These are phyloP conservation scores for Globisporangium barbulae DNA, from an alignment of 352 stramenopile genomes.

Conservation along the genomic window DNA sequence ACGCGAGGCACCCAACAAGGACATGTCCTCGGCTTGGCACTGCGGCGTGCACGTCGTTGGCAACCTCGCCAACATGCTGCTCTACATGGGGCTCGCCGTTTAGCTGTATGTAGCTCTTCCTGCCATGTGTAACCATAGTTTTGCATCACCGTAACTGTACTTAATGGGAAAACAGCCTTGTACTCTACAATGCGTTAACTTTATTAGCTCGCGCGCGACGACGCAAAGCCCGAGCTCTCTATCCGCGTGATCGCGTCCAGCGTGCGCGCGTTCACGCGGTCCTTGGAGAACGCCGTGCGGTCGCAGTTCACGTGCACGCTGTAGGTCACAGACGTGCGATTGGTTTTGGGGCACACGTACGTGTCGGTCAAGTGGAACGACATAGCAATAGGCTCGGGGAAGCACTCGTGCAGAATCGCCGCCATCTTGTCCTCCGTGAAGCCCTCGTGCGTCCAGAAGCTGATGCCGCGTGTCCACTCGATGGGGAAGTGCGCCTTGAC, in stretches of 20 bases:
- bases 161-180: not conserved
- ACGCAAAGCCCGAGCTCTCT: conserved; percentile 54
- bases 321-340: conserved; percentile 62
- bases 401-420: conserved; percentile 39
- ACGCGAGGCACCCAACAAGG: conserved; percentile 49
- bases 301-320: conserved; percentile 41
- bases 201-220: conserved; percentile 35
- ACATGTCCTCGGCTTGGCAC: conserved; percentile 77
- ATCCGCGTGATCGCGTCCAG: conserved; percentile 36
- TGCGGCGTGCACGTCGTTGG: conserved; percentile 72
- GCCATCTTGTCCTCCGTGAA: conserved; percentile 52
- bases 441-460: conserved; percentile 70
- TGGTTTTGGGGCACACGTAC: conserved; percentile 51
- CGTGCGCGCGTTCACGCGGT: conserved; percentile 46
- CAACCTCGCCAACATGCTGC: conserved; percentile 73
- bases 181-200: not conserved
- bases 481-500: conserved; percentile 49
- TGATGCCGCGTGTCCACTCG: conserved; percentile 63
- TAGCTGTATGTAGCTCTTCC: conserved; percentile 13
- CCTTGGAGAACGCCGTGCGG: conserved; percentile 36
- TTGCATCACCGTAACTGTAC: conserved; percentile 1
- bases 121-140: not conserved
- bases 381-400: conserved; percentile 38
- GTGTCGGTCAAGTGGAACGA: conserved; percentile 43
- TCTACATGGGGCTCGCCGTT: conserved; percentile 63